Evolutionary conservation across 257 asterid species (phyloP).

Genomic region (Solanum raphanifolium): DNA sequence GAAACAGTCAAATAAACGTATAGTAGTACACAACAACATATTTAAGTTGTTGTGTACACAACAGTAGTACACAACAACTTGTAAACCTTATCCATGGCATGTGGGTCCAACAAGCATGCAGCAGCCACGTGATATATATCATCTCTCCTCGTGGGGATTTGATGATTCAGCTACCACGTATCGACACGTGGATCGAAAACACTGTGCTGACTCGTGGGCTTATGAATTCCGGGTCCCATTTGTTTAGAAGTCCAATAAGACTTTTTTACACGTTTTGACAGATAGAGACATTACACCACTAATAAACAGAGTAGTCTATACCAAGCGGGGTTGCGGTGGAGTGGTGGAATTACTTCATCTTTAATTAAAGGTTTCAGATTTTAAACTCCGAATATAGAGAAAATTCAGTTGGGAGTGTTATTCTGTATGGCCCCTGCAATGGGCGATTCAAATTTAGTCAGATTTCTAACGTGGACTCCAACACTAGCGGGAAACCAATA

Average conservation of each 20-base stretch:
- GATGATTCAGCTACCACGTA: neutral
- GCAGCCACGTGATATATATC: neutral
- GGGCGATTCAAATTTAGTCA: no score
- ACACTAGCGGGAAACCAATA: no score
- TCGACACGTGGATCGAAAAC: neutral
- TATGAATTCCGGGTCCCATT: neutral
- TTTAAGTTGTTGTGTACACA: no score
- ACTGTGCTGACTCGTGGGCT: neutral
- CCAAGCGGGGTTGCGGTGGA: no score
- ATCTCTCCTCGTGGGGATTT: neutral
- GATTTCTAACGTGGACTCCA: no score
- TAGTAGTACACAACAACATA: neutral
- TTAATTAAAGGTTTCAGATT: no score
- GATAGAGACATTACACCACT: neutral
- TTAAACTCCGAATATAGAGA: no score
- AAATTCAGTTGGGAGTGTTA: accelerated
- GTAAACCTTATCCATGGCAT: neutral
- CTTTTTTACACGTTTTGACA: neutral
- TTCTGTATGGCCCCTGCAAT: no score
- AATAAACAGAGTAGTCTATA: no score
- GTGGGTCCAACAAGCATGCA: neutral
- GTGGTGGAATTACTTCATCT: no score
- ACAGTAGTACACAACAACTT: neutral
- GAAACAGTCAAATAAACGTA: no score
- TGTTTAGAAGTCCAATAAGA: neutral